A percentile compares a stretch with the other conserved stretches of the same genome.
Evolutionary conservation across 805 yeast species (phyloP).

Genomic region (Saturnispora serradocipensis): DNA sequence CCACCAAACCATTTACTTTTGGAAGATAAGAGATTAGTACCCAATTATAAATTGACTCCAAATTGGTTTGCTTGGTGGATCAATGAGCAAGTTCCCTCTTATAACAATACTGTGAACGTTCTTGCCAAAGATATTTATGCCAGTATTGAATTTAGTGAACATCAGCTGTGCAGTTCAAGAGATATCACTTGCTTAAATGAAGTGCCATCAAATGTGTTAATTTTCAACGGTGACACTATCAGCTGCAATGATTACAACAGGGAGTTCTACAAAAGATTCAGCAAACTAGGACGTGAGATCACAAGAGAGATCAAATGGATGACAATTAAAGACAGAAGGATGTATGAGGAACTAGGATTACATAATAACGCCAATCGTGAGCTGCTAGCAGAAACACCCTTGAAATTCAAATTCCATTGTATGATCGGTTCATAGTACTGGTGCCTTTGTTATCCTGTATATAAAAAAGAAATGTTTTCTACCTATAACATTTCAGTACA

Average conservation of each 20-base stretch:
- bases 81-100: conserved; percentile 25
- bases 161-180: background rate
- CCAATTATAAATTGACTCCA: background rate
- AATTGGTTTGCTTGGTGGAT: conserved; percentile 28
- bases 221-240: background rate
- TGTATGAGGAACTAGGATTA: conserved; percentile 15
- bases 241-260: conserved; percentile 17
- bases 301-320: conserved; percentile 23
- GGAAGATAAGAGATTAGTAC: background rate
- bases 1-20: conserved; percentile 7
- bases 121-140: conserved; percentile 39
- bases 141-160: conserved; percentile 29
- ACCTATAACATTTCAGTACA: no score
- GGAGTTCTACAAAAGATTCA: conserved; percentile 20
- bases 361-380: background rate
- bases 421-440: conserved; percentile 4
- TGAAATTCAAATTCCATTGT: conserved; percentile 23
- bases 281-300: conserved; percentile 19
- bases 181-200: background rate
- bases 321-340: conserved; percentile 21
- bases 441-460: no score
- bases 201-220: background rate
- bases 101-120: conserved; percentile 33
- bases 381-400: conserved; percentile 13
- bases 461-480: no score